phyloP scores from a whole-genome alignment of 2,329 filamentous ascomycete species.

The Penicillium sp. region DNA sequence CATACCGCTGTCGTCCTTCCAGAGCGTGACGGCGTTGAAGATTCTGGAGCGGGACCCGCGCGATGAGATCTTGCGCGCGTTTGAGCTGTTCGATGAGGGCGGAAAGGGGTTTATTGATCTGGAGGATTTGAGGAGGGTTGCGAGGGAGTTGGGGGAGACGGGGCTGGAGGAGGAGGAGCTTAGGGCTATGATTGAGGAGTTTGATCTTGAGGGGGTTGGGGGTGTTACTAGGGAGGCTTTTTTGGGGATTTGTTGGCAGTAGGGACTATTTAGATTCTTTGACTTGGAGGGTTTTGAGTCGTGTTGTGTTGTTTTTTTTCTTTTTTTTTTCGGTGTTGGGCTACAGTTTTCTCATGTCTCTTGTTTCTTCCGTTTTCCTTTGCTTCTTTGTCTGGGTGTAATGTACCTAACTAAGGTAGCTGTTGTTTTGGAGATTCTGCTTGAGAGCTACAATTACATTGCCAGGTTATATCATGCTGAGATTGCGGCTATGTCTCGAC shows the following conservation, averaged over 20 bases:
- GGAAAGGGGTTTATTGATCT: constrained; percentile 87
- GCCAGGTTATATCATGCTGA: too few relatives aligned
- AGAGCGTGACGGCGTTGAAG: constrained; percentile 71
- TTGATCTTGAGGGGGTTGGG: constrained; percentile 90
- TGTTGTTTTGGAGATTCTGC: neutral
- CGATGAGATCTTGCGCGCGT: constrained; percentile 87
- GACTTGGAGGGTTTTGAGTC: too few relatives aligned
- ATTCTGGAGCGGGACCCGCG: constrained; percentile 79
- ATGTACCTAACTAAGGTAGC: too few relatives aligned
- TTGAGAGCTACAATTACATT: neutral
- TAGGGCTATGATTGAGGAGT: constrained; percentile 94
- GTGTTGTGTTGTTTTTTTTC: too few relatives aligned
- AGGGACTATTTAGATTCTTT: too few relatives aligned
- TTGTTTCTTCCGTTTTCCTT: constrained; percentile 1
- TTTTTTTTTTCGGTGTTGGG: constrained; percentile 12
- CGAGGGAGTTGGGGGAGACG: constrained; percentile 80
- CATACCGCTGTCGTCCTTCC: constrained; percentile 68
- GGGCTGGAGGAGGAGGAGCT: constrained; percentile 90
- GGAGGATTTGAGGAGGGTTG: constrained; percentile 80
- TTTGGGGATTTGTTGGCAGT: constrained; percentile 61
- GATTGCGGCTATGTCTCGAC: neutral
- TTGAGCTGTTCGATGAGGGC: constrained; percentile 88
- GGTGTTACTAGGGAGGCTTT: constrained; percentile 64
- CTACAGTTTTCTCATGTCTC: constrained; percentile 1
- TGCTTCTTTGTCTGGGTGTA: constrained; percentile 1